These are phyloP conservation scores for Phoma sp. DNA, from an alignment of 2,329 filamentous ascomycete genomes.

Conservation along the genomic window DNA sequence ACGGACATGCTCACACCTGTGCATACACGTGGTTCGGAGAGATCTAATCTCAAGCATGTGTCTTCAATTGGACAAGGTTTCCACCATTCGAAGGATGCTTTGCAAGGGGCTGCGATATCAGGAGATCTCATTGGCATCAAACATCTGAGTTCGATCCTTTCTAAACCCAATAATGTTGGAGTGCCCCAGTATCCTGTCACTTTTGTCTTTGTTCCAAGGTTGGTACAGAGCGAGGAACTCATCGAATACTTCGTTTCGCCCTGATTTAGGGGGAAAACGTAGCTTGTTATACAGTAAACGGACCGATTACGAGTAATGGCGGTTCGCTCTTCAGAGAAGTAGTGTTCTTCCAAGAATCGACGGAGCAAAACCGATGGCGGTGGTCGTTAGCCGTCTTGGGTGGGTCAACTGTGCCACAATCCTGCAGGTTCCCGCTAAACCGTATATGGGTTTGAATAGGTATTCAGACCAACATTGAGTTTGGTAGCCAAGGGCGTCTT, in stretches of 20 bases:
- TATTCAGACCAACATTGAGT: slow-evolving; percentile 7
- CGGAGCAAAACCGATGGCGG: neutral
- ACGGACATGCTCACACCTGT: neutral
- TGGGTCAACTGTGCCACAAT: slow-evolving; percentile 2
- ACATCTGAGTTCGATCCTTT: neutral
- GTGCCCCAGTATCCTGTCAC: too few species aligned
- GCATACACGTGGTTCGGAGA: slow-evolving; percentile 4
- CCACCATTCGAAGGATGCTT: neutral
- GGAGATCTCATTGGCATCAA: neutral
- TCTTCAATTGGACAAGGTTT: neutral
- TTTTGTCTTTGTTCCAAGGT: too few species aligned
- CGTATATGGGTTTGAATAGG: slow-evolving; percentile 4
- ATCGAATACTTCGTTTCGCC: too few species aligned
- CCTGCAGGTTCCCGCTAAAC: slow-evolving; percentile 1
- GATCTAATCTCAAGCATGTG: neutral
- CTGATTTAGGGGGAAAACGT: too few species aligned
- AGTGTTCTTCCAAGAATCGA: neutral
- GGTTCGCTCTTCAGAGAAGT: neutral
- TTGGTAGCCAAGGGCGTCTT: neutral
- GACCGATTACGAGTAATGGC: too few species aligned
- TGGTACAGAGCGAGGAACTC: too few species aligned
- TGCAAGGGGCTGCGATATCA: neutral
- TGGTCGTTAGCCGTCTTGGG: neutral
- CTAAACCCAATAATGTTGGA: neutral
- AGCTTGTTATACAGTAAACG: too few species aligned